Evolutionary conservation across 164 flowering plant genomes (phyloP).

Genomic region (Litsea cubeba): DNA sequence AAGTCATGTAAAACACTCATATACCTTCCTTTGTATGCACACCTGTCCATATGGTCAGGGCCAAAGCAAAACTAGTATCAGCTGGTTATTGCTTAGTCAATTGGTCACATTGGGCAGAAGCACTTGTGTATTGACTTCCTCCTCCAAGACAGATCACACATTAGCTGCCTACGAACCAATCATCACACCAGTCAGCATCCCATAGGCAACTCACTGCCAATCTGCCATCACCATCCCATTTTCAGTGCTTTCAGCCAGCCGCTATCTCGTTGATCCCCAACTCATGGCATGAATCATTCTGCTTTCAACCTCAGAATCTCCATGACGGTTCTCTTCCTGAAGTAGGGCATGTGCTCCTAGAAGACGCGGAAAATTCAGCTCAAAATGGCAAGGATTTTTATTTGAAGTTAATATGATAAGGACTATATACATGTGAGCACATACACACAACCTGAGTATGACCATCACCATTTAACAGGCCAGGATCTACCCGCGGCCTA

Average conservation of each 20-base stretch:
- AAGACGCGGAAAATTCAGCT: neutral
- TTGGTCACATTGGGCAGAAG: neutral
- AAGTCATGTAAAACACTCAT: too few species aligned
- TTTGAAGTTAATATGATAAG: neutral
- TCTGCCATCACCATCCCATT: neutral
- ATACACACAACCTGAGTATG: neutral
- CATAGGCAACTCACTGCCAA: neutral
- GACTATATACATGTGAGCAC: neutral
- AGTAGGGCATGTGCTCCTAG: conserved; percentile 90
- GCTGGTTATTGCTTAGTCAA: neutral
- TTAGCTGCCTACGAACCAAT: neutral
- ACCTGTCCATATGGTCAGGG: neutral
- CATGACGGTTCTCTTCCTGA: conserved; percentile 73
- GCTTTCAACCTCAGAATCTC: conserved; percentile 83
- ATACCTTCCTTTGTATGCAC: neutral
- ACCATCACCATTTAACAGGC: neutral
- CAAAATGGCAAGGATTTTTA: neutral
- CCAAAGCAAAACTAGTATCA: neutral
- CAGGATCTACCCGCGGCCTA: neutral
- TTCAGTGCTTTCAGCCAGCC: neutral
- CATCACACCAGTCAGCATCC: neutral
- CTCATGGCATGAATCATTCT: conserved; percentile 19
- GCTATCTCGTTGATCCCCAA: neutral
- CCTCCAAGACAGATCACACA: neutral
- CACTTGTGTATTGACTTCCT: neutral